Evolutionary conservation across 2,329 filamentous ascomycete genomes (phyloP).

Genomic region (Diplodia seriata): DNA sequence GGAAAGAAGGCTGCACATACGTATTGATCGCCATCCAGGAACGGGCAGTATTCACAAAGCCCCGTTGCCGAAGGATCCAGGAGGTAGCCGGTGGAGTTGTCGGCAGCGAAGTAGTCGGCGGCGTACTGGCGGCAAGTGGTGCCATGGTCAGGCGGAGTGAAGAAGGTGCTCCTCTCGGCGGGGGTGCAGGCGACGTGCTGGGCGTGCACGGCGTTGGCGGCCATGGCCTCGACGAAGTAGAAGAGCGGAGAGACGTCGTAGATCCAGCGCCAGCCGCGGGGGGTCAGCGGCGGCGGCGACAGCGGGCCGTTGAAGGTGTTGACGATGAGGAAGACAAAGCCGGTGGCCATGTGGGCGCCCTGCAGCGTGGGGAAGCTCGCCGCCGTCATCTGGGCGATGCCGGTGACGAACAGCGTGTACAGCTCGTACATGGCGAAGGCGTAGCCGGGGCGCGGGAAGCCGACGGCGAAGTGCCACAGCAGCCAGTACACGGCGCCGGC

Average conservation of each 20-base stretch:
- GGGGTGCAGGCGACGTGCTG: conserved; percentile 66
- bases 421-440: conserved; percentile 75
- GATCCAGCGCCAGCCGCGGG: conserved; percentile 65
- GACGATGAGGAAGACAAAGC: conserved; percentile 65
- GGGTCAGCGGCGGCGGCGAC: not conserved
- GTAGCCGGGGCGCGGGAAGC: conserved; percentile 73
- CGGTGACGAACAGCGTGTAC: conserved; percentile 77
- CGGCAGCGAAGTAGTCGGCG: conserved; percentile 39
- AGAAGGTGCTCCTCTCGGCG: conserved; percentile 71
- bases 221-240: conserved; percentile 74
- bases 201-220: conserved; percentile 71
- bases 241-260: conserved; percentile 79
- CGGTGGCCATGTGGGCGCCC: conserved; percentile 71
- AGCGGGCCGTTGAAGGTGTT: conserved; percentile 8
- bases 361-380: conserved; percentile 70
- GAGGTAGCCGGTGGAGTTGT: conserved; percentile 45
- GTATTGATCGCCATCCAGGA: conserved; percentile 1
- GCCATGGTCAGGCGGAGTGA: conserved; percentile 57
- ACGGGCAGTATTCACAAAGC: conserved; percentile 50
- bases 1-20: not conserved
- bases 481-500: conserved; percentile 74
- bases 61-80: conserved; percentile 42
- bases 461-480: conserved; percentile 82
- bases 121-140: conserved; percentile 66
- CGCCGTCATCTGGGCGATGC: conserved; percentile 78